phyloP scores from a whole-genome alignment of 129 eudicot genomes.

The Centaurea solstitialis region DNA sequence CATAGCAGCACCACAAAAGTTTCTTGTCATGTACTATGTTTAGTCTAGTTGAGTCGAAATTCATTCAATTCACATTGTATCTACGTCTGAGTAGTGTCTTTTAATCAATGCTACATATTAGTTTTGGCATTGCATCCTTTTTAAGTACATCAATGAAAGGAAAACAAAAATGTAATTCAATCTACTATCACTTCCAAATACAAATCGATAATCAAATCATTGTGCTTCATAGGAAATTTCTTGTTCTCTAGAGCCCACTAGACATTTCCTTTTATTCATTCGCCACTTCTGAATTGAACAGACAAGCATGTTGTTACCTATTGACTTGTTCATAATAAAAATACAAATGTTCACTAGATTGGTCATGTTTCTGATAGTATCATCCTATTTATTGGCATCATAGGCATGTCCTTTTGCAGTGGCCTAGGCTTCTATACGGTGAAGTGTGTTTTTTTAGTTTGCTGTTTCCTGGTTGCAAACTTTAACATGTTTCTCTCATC shows the following conservation, averaged over 20 bases:
- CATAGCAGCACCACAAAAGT: neutral
- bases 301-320: neutral
- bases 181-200: neutral
- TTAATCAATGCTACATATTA: neutral
- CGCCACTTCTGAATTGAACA: neutral
- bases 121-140: neutral
- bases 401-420: neutral
- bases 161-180: conserved; percentile 3
- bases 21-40: neutral
- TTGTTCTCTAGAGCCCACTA: neutral
- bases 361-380: neutral
- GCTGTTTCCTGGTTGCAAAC: neutral
- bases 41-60: neutral
- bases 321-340: neutral
- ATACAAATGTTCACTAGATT: neutral
- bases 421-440: neutral
- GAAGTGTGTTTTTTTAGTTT: neutral
- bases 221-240: neutral
- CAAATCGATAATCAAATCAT: neutral
- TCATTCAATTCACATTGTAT: neutral
- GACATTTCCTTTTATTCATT: neutral
- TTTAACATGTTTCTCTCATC: neutral
- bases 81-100: neutral
- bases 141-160: neutral
- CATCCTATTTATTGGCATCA: neutral